Base-by-base conservation (phyloP, 331 rosid genomes). In the Malus hybrid region DNA sequence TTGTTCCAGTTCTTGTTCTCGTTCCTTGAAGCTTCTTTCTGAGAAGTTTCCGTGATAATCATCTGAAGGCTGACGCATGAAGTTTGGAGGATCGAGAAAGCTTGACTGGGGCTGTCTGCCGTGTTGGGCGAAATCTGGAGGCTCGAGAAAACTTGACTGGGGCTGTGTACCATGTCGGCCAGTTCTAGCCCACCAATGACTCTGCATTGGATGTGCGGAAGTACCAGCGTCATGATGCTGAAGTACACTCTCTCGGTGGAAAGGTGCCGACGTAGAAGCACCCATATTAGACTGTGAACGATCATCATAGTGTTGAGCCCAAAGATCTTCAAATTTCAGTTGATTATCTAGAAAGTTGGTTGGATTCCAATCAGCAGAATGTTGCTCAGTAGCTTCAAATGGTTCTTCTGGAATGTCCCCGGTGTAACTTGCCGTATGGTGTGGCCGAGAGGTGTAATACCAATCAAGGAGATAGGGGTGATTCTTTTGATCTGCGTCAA, bases 41-140 rank as follows among this genome's bases (percentile, higher is more conserved):
- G 46, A 39, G 71, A 85, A 79, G 36, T 77, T 81, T 16, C 78
- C 91, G 42, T 80, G 2, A 67, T 63, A 62, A 70, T 80, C 71
- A 55, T 57, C 75, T 7, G 88, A 15, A 55, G 69, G 66, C n/a
- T 56, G 77, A 46, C 60, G 34, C 71, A 80, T 82, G 85, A 90
- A 92, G 79, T 82, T 87, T 3, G 97, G 99, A 77, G 97, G 99
- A 84, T 94, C 97, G n/a, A 86, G 84, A 74, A 92, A 90, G 84
- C 99, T 94, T 44, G 96, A 73, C 78, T 85, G 89, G 75, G 76
- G 78, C 29, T 80, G 89, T 67, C 31, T 86, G 32, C 75, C 67
- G 9, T n/a, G 84, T 0, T 33, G 67, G 6, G 36, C 15, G 80
- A 89, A 92, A 75, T 84, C 87, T 3, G 97, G 99, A 77, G 97